These are phyloP conservation scores for Mercurialis annua DNA, from an alignment of 345 rosid species.

Conservation along the genomic window DNA sequence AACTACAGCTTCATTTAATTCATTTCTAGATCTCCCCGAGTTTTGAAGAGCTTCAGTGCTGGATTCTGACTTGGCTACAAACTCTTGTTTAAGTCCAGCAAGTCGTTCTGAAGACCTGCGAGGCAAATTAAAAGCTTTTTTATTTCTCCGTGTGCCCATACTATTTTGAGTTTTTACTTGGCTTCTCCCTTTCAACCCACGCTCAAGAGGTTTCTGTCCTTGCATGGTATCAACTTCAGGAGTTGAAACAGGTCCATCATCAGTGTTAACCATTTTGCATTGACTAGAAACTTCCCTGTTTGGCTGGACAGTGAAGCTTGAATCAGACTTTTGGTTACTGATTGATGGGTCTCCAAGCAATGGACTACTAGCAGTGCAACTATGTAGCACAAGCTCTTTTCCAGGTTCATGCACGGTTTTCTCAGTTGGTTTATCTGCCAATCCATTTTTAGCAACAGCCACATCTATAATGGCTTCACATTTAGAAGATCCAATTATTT, in stretches of 20 bases:
- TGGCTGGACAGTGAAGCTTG: neutral
- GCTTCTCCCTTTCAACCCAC: constrained; percentile 8
- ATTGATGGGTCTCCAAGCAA: too few species aligned
- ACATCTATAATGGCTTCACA: too few species aligned
- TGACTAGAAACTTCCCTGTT: constrained; percentile 23
- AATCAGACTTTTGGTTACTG: constrained; percentile 7
- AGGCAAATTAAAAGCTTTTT: constrained; percentile 17
- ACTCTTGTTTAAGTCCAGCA: constrained; percentile 20
- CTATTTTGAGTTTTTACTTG: constrained; percentile 20
- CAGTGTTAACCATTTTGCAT: constrained; percentile 17
- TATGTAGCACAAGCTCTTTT: too few species aligned
- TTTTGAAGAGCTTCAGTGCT: constrained; percentile 2
- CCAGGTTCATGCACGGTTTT: too few species aligned
- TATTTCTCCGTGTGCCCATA: constrained; percentile 16
- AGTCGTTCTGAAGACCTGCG: constrained; percentile 31
- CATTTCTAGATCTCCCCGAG: neutral
- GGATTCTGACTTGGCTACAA: neutral
- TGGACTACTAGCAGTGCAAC: too few species aligned
- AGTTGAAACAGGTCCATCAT: constrained; percentile 14
- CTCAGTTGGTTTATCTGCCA: too few species aligned
- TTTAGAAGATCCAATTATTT: too few species aligned
- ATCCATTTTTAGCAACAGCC: too few species aligned
- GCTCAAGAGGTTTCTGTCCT: constrained; percentile 20
- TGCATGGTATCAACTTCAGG: constrained; percentile 26
- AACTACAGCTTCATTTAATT: neutral